Percentiles rank a stretch among this genome's conserved stretches.
Conservation (phyloP, 2,329 filamentous ascomycete species). For the Albifimbria verrucaria region DNA sequence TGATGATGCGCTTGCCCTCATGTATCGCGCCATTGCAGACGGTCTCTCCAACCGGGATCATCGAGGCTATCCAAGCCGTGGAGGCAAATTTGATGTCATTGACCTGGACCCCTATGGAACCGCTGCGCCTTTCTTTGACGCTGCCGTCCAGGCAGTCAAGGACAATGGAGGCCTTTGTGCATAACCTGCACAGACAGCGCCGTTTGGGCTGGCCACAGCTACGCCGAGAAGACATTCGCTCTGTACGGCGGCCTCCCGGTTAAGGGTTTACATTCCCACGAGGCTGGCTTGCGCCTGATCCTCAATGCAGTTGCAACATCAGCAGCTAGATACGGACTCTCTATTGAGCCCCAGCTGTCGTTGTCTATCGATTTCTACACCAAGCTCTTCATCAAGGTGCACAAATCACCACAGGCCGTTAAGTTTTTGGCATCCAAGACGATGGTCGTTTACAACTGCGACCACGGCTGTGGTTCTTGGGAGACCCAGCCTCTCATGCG, state of each 20-base stretch:
- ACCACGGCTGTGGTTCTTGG: constrained; percentile 89
- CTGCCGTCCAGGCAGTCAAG: constrained; percentile 78
- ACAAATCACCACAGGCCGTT: constrained; percentile 76
- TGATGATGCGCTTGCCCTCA: constrained; percentile 84
- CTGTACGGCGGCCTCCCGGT: constrained; percentile 89
- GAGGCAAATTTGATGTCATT: constrained; percentile 79
- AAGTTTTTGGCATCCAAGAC: constrained; percentile 89
- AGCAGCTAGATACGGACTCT: constrained; percentile 79
- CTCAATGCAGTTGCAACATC: constrained; percentile 76
- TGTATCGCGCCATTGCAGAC: constrained; percentile 71
- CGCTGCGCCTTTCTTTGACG: constrained; percentile 87
- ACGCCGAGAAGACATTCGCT: constrained; percentile 89
- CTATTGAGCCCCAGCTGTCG: constrained; percentile 87
- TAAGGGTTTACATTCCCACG: constrained; percentile 83
- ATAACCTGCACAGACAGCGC: constrained; percentile 96
- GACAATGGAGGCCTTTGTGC: constrained; percentile 87
- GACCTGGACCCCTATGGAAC: constrained; percentile 96
- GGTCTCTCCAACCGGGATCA: constrained; percentile 42
- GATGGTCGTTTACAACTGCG: constrained; percentile 91
- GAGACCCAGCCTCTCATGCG: constrained; percentile 74
- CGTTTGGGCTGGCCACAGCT: constrained; percentile 91
- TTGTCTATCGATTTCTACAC: constrained; percentile 96
- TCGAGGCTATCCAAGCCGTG: constrained; percentile 33
- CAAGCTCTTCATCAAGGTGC: constrained; percentile 80
- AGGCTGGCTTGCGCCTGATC: constrained; percentile 83